Evolutionary conservation across 1,284 basidiomycete genomes (phyloP), one percentile per base, ranked within the genome.

Genomic region (Malassezia equina): DNA sequence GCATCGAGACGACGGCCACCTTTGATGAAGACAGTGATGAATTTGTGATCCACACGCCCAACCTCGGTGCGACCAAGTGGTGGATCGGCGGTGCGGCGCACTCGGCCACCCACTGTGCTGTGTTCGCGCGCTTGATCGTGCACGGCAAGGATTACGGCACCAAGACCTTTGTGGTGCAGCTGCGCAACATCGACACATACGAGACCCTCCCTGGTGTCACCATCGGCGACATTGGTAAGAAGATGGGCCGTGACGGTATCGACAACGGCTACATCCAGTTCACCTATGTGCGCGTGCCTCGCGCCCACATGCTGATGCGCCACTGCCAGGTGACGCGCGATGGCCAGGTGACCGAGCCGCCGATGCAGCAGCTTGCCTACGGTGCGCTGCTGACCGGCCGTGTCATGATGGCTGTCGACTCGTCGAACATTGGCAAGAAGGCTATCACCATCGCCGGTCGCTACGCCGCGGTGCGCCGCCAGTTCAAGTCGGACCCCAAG

Each of bases 291-390:
- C 77, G 80, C 52, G 78, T 81, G 17, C 80, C 80, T 7, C 77
- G 80, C 50, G 78, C 79, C 17, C 77, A 77, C 67, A 80, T 81
- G 79, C 77, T 81, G 63, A 81, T 81, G 80, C 81, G 81, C 75
- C 79, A 81, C 71, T 79, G 79, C 31, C 80, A 81, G 61, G 76
- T 78, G 47, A 76, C 78, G 3, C 76, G 80, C 19, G 77, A 81
- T 24, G 77, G 76, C 25, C 65, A 75, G 55, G 76, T 78, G 28
- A 67, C 64, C 28, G 74, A 77, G 62, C 78, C 79, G 50, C 79
- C 80, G 39, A 77, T 81, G 12, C 79, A 79, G 31, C 80, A 81
- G 64, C 75, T 81, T 53, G 80, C 80, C 4, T 81, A 81, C 65
- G 80, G 80, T 45, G 80, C 80, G 0, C 73, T 81, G 25, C 77